Evolutionary conservation across 2,329 filamentous ascomycete species (phyloP).

Genomic region (Fusarium solani-melongenae): DNA sequence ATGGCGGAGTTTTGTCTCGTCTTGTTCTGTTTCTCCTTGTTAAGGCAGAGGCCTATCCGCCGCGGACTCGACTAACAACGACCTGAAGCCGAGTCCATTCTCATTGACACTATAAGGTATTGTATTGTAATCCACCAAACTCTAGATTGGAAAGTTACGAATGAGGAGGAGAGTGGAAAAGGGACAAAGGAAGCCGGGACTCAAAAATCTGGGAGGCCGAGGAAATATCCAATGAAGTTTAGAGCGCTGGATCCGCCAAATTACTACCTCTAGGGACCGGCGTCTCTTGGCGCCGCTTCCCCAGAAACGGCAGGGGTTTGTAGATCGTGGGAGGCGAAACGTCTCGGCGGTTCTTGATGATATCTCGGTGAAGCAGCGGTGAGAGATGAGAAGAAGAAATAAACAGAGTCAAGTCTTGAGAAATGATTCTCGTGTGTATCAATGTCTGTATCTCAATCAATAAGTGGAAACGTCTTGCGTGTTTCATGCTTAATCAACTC

Average conservation of each 20-base stretch:
- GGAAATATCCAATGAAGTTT: constrained; percentile 12
- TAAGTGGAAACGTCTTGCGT: constrained; percentile 6
- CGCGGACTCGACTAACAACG: constrained; percentile 20
- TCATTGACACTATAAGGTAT: neutral
- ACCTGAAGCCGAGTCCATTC: constrained; percentile 11
- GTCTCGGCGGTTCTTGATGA: neutral
- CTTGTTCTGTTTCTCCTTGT: neutral
- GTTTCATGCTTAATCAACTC: constrained; percentile 25
- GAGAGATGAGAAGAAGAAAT: neutral
- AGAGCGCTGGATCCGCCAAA: constrained; percentile 12
- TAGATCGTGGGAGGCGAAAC: neutral
- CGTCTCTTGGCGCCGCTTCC: constrained; percentile 36
- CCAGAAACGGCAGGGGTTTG: constrained; percentile 21
- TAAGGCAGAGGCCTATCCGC: constrained; percentile 2
- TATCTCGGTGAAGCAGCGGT: neutral
- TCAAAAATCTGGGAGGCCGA: constrained; percentile 24
- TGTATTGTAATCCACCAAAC: neutral
- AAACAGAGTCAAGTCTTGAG: neutral
- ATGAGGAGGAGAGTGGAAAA: neutral
- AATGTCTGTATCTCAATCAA: neutral
- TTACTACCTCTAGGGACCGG: neutral
- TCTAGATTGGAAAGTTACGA: neutral
- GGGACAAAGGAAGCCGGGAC: neutral
- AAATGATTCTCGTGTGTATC: neutral
- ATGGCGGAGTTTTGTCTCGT: constrained; percentile 16